Percentiles rank a stretch among this genome's conserved stretches.
Evolutionary conservation across 2,329 filamentous ascomycete genomes (phyloP).

Genomic region (Alternaria triticina): DNA sequence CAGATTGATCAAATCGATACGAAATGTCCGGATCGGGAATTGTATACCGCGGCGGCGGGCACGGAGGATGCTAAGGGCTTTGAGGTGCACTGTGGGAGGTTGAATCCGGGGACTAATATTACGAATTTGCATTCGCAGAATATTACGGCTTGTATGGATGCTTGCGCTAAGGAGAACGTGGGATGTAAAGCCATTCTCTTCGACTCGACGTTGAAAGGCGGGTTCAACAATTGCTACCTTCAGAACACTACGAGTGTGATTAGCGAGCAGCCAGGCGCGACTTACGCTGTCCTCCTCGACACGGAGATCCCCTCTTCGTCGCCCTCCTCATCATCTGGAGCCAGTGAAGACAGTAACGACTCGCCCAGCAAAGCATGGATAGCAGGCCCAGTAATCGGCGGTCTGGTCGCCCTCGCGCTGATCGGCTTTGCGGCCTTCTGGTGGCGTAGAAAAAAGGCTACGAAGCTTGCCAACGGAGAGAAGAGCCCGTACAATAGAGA

Average conservation of each 20-base stretch:
- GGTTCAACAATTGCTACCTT: constrained; percentile 43
- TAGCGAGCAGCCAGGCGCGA: constrained; percentile 21
- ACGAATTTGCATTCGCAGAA: constrained; percentile 36
- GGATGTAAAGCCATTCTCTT: constrained; percentile 37
- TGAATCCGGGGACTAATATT: constrained; percentile 39
- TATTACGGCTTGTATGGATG: constrained; percentile 38
- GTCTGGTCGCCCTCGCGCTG: constrained; percentile 21
- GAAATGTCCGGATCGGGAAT: constrained; percentile 22
- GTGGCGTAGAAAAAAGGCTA: constrained; percentile 20
- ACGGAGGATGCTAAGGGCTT: constrained; percentile 24
- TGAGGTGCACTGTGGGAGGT: constrained; percentile 38
- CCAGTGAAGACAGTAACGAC: not conserved
- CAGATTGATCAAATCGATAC: constrained; percentile 27
- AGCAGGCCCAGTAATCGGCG: constrained; percentile 35
- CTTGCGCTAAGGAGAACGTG: constrained; percentile 29
- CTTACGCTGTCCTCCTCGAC: constrained; percentile 27
- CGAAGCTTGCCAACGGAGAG: not conserved
- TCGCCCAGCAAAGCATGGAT: constrained; percentile 34
- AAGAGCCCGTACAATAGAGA: constrained; percentile 4
- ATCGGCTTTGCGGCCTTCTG: constrained; percentile 22
- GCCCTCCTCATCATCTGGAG: not conserved
- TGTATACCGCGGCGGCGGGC: constrained; percentile 14
- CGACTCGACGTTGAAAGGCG: constrained; percentile 29
- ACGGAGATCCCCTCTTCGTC: constrained; percentile 9
- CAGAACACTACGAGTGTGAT: constrained; percentile 38